phyloP scores from a whole-genome alignment of 441 rosid genomes.

The Viola pubescens region DNA sequence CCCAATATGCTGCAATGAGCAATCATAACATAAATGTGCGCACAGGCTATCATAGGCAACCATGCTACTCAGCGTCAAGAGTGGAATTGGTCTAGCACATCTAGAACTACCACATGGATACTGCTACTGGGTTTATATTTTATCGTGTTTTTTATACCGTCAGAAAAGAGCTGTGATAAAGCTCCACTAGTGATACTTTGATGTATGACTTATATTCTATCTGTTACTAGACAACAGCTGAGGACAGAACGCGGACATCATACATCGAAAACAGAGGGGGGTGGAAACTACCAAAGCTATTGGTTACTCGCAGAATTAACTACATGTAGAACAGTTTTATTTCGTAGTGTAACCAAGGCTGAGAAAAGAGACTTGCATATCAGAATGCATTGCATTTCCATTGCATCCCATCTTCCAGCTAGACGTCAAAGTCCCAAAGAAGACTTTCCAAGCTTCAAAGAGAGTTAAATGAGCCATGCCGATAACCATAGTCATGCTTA shows the following conservation, averaged over 20 bases:
- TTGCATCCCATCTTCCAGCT: constrained; percentile 51
- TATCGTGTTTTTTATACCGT: too few species aligned
- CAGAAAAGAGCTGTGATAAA: too few species aligned
- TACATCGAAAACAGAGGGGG: not conserved
- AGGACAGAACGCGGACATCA: not conserved
- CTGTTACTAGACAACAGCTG: too few species aligned
- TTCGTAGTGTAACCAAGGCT: constrained; percentile 22
- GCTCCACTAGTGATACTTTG: too few species aligned
- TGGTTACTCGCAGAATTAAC: not conserved
- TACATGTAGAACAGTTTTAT: not conserved
- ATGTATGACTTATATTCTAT: too few species aligned
- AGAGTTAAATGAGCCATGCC: constrained; percentile 41
- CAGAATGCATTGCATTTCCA: constrained; percentile 45
- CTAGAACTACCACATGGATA: too few species aligned
- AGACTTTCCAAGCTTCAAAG: constrained; percentile 44
- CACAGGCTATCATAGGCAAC: too few species aligned
- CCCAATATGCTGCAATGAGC: too few species aligned
- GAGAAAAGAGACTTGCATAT: constrained; percentile 68
- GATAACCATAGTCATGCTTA: constrained; percentile 44
- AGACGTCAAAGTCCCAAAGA: constrained; percentile 38
- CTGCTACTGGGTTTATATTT: too few species aligned
- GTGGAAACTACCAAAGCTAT: not conserved
- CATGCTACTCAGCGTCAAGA: too few species aligned
- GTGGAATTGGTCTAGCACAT: too few species aligned
- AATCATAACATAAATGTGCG: too few species aligned